Conservation (phyloP, 441 rosid species). For the Populus hybrid region DNA sequence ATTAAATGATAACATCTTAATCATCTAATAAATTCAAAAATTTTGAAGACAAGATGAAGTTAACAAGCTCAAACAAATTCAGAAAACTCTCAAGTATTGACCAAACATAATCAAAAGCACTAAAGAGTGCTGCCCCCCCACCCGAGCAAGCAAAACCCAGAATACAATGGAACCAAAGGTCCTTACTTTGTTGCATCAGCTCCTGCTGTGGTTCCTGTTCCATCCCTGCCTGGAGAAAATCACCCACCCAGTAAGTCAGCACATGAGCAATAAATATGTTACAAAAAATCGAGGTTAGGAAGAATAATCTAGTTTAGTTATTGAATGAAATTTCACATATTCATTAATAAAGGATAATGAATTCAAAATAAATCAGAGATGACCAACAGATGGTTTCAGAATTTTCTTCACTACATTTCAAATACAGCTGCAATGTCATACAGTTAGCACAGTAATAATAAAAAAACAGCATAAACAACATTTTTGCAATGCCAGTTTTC, state of each 20-base stretch:
- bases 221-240: constrained; percentile 67
- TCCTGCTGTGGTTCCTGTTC: constrained; percentile 45
- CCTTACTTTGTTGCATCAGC: constrained; percentile 97
- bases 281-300: neutral
- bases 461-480: neutral
- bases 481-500: neutral
- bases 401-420: neutral
- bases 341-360: neutral
- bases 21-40: neutral
- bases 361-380: neutral
- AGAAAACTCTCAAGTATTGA: neutral
- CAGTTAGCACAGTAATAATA: neutral
- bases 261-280: constrained; percentile 6
- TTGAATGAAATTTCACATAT: constrained; percentile 8
- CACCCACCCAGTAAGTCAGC: constrained; percentile 27
- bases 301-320: constrained; percentile 1
- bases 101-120: neutral
- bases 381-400: neutral
- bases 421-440: neutral
- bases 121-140: neutral
- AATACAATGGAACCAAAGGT: constrained; percentile 8
- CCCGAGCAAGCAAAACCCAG: neutral
- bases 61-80: constrained; percentile 4
- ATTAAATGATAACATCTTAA: neutral
- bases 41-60: constrained; percentile 6